Base-by-base conservation (phyloP, 1,284 basidiomycete species). In the Peniophora sp. region DNA sequence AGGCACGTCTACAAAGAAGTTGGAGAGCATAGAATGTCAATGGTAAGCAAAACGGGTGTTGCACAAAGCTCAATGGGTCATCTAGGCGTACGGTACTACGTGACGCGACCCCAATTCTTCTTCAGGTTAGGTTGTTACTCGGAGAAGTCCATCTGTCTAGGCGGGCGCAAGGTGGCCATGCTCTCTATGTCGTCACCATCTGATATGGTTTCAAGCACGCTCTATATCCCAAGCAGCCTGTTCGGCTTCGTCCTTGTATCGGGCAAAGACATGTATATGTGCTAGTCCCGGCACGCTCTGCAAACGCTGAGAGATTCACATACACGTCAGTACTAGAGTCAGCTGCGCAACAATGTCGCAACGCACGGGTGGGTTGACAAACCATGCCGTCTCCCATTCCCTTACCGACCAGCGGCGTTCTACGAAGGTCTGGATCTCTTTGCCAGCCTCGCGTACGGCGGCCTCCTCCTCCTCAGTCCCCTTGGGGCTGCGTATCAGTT, bases 351-450 rank as follows among this genome's bases (percentile, higher is more conserved):
- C 5, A 23, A 14, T 51, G 45, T 46, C 8, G 22, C 49, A 39
- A 59, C 85, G 65, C 60, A 89, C 88, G 43, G 83, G 85, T 44
- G 89, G 88, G 61, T 91, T 91, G 25, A 89, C 84, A 61, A 89
- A 91, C 89, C 89, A 92, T 2, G 85, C 85, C 0, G 87, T 89
- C 65, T 92, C 89, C 85, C 85, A 92, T 24, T 77, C 74, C 10
- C 61, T 63, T 59, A 85, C 85, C 14, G 59, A 59, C 89, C 89
- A 92, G 48, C 78, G 68, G 43, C 69, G 69, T 61, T 66, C 71
- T 25, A 92, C 75, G 63, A 84, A 91, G 49, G 65, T 66, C 45
- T 75, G 69, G 20, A 89, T 78, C 55, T 86, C 81, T 43, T 57
- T 61, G 3, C 81, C 82, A 11, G 78, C 80, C 44, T 63, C 59